Percentiles rank a stretch among this genome's conserved stretches.
Evolutionary conservation across 2,329 filamentous ascomycete species (phyloP).

Genomic region (Capronia coronata): DNA sequence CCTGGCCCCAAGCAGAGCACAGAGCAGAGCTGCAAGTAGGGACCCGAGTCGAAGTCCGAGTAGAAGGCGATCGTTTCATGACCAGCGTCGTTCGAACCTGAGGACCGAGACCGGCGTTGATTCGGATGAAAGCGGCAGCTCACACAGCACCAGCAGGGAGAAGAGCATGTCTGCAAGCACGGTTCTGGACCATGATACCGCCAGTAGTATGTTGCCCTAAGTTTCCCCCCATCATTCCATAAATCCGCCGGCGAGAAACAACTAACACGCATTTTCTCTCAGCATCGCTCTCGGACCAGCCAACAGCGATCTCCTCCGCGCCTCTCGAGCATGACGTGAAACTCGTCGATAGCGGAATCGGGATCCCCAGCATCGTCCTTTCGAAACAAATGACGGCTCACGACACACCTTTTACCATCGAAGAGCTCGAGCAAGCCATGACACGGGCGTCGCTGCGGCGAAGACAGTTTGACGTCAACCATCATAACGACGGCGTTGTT

Average conservation of each 20-base stretch:
- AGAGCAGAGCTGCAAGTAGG: constrained; percentile 19
- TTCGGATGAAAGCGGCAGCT: constrained; percentile 6
- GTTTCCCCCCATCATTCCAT: background rate
- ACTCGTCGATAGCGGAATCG: constrained; percentile 16
- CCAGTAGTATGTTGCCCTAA: constrained; percentile 21
- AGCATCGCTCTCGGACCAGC: constrained; percentile 20
- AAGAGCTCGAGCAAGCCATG: constrained; percentile 28
- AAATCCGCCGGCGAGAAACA: no score
- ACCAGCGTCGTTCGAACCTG: constrained; percentile 7
- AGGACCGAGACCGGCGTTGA: constrained; percentile 8
- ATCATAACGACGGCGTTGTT: constrained; percentile 3
- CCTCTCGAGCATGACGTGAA: constrained; percentile 15
- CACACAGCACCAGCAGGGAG: constrained; percentile 12
- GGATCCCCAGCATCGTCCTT: constrained; percentile 6
- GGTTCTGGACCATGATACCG: constrained; percentile 15
- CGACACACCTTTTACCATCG: constrained; percentile 26
- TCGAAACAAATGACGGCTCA: constrained; percentile 18
- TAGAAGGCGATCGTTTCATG: constrained; percentile 9
- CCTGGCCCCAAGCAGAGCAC: constrained; percentile 15
- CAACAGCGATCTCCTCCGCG: constrained; percentile 14
- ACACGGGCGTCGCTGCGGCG: constrained; percentile 20
- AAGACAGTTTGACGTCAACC: constrained; percentile 6
- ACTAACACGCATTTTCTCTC: background rate
- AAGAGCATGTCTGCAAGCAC: constrained; percentile 16
- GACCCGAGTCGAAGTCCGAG: constrained; percentile 17